These are phyloP conservation scores for Aureobasidium vineae DNA, from an alignment of 2,329 filamentous ascomycete species.

Conservation along the genomic window DNA sequence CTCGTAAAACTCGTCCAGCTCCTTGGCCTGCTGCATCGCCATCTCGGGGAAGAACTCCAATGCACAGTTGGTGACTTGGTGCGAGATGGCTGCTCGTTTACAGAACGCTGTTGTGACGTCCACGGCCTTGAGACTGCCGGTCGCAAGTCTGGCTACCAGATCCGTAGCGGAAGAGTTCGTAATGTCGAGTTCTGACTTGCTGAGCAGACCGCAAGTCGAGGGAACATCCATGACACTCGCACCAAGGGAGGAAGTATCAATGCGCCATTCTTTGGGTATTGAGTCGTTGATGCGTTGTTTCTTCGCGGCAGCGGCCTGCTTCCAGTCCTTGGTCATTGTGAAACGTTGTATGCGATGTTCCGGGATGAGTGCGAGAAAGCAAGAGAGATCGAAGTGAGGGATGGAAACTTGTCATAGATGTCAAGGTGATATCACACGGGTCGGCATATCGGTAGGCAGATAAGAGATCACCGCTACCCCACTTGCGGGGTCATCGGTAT, in stretches of 20 bases:
- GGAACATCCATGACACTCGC: slow-evolving; percentile 16
- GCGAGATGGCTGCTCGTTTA: slow-evolving; percentile 51
- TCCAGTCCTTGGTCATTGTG: slow-evolving; percentile 15
- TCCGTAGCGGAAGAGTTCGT: slow-evolving; percentile 22
- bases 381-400: neutral
- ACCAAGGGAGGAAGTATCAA: slow-evolving; percentile 46
- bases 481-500: slow-evolving; percentile 13
- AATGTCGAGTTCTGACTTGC: slow-evolving; percentile 23
- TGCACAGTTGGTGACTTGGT: slow-evolving; percentile 51
- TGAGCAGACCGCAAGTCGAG: slow-evolving; percentile 16
- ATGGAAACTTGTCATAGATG: neutral
- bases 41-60: slow-evolving; percentile 43
- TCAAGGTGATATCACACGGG: neutral
- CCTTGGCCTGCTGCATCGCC: slow-evolving; percentile 49
- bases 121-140: slow-evolving; percentile 45
- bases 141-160: slow-evolving; percentile 11
- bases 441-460: slow-evolving; percentile 7
- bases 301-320: slow-evolving; percentile 8
- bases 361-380: neutral
- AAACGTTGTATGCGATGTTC: neutral
- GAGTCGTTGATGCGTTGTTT: slow-evolving; percentile 37
- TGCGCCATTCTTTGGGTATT: slow-evolving; percentile 59
- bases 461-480: neutral
- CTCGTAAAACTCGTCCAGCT: slow-evolving; percentile 50
- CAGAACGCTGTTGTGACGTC: slow-evolving; percentile 52